Conservation (phyloP, 2,329 filamentous ascomycete species). For the Hymenoscyphus occultus region DNA sequence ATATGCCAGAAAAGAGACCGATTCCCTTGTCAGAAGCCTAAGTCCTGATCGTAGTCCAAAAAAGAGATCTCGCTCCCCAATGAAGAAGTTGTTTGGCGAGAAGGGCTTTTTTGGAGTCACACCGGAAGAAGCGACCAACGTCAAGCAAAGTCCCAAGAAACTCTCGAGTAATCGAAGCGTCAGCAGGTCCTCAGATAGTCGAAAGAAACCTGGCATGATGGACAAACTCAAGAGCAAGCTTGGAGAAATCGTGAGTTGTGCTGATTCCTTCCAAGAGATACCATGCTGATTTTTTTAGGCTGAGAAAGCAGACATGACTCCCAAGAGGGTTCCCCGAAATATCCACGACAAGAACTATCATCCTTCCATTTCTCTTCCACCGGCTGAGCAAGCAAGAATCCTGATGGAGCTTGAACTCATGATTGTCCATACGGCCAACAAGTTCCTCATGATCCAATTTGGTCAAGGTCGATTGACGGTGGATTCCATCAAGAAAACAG, state of each 20-base stretch:
- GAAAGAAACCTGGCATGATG: conserved; percentile 30
- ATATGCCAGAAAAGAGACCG: not conserved
- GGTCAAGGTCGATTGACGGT: conserved; percentile 32
- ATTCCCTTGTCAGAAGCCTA: not conserved
- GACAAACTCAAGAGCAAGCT: conserved; percentile 33
- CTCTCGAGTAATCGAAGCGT: conserved; percentile 15
- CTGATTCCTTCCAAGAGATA: not conserved
- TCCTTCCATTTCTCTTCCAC: conserved; percentile 29
- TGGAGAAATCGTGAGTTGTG: conserved; percentile 32
- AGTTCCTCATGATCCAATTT: conserved; percentile 36
- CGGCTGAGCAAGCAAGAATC: conserved; percentile 32
- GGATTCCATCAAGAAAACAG: conserved; percentile 33
- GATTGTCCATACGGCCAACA: conserved; percentile 33
- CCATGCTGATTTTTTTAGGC: conserved; percentile 23
- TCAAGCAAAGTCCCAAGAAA: conserved; percentile 19
- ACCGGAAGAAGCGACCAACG: conserved; percentile 22
- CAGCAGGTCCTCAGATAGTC: conserved; percentile 9
- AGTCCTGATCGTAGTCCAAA: conserved; percentile 13
- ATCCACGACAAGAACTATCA: conserved; percentile 21
- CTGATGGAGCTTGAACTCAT: conserved; percentile 36
- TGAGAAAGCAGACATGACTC: conserved; percentile 34
- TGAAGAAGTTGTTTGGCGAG: conserved; percentile 38
- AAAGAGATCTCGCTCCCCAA: conserved; percentile 34
- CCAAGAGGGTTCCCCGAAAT: conserved; percentile 11
- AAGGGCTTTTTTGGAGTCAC: conserved; percentile 34